Percentiles rank a stretch among this genome's conserved stretches.
These are phyloP conservation scores for Polytolypa hystricis DNA, from an alignment of 2,329 filamentous ascomycete genomes.

Conservation along the genomic window DNA sequence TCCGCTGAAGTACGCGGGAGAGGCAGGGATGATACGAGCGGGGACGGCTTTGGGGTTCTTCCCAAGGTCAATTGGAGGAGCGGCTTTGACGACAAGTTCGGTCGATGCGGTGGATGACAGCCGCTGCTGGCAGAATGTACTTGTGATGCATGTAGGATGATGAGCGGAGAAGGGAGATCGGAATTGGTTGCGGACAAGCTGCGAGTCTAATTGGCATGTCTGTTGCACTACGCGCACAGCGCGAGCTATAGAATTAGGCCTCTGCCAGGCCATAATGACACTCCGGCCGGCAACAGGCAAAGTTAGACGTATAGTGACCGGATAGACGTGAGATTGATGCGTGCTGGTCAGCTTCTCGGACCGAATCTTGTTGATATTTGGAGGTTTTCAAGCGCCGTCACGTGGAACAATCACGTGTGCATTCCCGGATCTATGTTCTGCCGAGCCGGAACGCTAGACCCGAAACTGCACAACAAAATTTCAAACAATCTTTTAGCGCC, in stretches of 20 bases:
- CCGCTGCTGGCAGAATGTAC: slow-evolving; percentile 10
- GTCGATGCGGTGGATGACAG: slow-evolving; percentile 12
- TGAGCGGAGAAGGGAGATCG: slow-evolving; percentile 18
- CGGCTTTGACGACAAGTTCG: slow-evolving; percentile 14
- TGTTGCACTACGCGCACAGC: slow-evolving; percentile 24
- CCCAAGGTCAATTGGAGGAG: slow-evolving; percentile 25
- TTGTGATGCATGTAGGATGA: slow-evolving; percentile 6
- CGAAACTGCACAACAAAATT: background rate
- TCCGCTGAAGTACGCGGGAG: slow-evolving; percentile 89
- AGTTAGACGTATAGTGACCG: no score
- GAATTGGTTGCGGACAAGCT: slow-evolving; percentile 22
- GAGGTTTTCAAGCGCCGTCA: slow-evolving; percentile 8
- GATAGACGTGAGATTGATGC: no score
- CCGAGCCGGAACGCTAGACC: background rate
- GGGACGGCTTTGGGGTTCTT: slow-evolving; percentile 26
- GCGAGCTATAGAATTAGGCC: slow-evolving; percentile 24
- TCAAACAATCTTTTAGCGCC: slow-evolving; percentile 7
- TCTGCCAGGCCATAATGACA: slow-evolving; percentile 27
- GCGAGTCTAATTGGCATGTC: slow-evolving; percentile 27
- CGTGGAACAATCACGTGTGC: slow-evolving; percentile 6
- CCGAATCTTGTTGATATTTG: no score
- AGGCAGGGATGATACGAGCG: slow-evolving; percentile 69
- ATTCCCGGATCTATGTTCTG: background rate
- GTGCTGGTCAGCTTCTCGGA: no score
- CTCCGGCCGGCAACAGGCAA: background rate